A percentile compares a stretch with the other conserved stretches of the same genome.
phyloP scores from a whole-genome alignment of 768 basidiomycete species.

The Baorangia bicolor region DNA sequence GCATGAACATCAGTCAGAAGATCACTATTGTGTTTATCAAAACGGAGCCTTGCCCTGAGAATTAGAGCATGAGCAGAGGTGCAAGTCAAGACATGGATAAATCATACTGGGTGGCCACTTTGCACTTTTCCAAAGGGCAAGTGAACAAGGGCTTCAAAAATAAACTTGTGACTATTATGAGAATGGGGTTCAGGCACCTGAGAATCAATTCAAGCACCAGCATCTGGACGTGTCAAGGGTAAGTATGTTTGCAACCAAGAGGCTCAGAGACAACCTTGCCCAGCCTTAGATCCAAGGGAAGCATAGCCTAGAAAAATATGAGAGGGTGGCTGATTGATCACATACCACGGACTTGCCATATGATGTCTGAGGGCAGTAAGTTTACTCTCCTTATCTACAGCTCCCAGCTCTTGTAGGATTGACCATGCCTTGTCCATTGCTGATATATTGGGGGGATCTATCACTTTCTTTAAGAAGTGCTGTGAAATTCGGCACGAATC shows the following conservation, averaged over 20 bases:
- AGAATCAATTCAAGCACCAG: slow-evolving; percentile 83
- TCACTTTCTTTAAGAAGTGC: slow-evolving; percentile 68
- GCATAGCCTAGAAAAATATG: slow-evolving; percentile 53
- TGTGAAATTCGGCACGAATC: slow-evolving; percentile 23
- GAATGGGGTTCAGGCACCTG: slow-evolving; percentile 74
- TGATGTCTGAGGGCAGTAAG: slow-evolving; percentile 83
- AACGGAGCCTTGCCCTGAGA: slow-evolving; percentile 67
- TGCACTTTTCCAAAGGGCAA: slow-evolving; percentile 78
- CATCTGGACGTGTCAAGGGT: slow-evolving; percentile 53
- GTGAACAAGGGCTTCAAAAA: slow-evolving; percentile 88
- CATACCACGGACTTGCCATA: slow-evolving; percentile 45
- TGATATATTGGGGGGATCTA: slow-evolving; percentile 76
- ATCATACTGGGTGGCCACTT: slow-evolving; percentile 70
- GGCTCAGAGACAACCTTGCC: slow-evolving; percentile 57
- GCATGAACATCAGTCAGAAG: slow-evolving; percentile 80
- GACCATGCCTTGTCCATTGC: slow-evolving; percentile 79
- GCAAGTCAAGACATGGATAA: not conserved
- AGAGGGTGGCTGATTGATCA: not conserved
- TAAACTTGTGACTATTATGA: slow-evolving; percentile 79
- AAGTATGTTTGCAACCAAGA: not conserved
- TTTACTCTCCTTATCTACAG: slow-evolving; percentile 58
- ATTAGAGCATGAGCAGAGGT: not conserved
- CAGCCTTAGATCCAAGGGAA: slow-evolving; percentile 87
- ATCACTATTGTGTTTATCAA: slow-evolving; percentile 74
- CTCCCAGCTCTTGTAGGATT: slow-evolving; percentile 74